Conservation (phyloP, 192 early-diverging fungal species). For the Thamnidium elegans region DNA sequence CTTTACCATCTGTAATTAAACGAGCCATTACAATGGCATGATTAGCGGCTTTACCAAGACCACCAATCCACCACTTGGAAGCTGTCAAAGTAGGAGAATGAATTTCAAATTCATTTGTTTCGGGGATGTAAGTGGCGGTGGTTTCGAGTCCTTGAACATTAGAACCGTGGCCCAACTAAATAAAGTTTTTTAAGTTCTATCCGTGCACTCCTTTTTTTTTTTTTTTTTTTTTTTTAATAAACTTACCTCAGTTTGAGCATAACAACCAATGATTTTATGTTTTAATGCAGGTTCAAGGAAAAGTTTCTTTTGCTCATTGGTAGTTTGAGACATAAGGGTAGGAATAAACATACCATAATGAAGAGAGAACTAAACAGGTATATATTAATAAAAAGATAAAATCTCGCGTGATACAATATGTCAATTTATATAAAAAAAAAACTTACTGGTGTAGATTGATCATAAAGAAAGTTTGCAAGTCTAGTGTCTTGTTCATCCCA, state of each 20-base stretch:
- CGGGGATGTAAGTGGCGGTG: conserved; percentile 76
- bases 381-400: conserved; percentile 1
- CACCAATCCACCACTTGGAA: conserved; percentile 88
- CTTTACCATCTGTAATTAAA: conserved; percentile 70
- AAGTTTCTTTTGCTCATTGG: conserved; percentile 72
- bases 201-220: not conserved
- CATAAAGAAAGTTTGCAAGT: conserved; percentile 51
- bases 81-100: conserved; percentile 75
- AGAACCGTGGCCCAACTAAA: conserved; percentile 57
- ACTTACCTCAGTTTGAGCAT: conserved; percentile 75
- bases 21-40: conserved; percentile 87
- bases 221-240: not conserved
- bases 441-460: conserved; percentile 58
- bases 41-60: conserved; percentile 72
- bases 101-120: conserved; percentile 85
- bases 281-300: conserved; percentile 71
- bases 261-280: conserved; percentile 82
- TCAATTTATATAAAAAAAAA: not conserved
- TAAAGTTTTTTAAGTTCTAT: not conserved
- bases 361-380: conserved; percentile 53
- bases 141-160: conserved; percentile 91
- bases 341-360: conserved; percentile 85
- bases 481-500: conserved; percentile 51
- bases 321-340: conserved; percentile 69
- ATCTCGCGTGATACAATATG: not conserved